Percentiles rank a stretch among this genome's conserved stretches.
Evolutionary conservation across 2,329 filamentous ascomycete genomes (phyloP).

Genomic region (Huntiella savannae): DNA sequence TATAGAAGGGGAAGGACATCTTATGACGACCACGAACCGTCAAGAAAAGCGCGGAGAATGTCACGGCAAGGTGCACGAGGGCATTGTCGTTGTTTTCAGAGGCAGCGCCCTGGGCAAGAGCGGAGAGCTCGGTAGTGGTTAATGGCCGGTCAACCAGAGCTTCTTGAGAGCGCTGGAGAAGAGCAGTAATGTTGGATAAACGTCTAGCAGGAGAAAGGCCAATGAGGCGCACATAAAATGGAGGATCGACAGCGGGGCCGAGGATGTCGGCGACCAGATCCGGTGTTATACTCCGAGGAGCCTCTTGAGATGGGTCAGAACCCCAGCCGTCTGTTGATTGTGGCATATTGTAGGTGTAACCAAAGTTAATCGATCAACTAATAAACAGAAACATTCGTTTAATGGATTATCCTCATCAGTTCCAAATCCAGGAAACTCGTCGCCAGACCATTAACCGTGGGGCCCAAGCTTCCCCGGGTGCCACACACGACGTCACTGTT

Average conservation of each 20-base stretch:
- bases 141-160: constrained; percentile 17
- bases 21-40: constrained; percentile 17
- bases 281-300: too few species aligned
- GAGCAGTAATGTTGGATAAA: constrained; percentile 14
- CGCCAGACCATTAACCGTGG: not conserved
- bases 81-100: constrained; percentile 12
- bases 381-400: too few species aligned
- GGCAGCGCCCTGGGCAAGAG: constrained; percentile 18
- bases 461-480: not conserved
- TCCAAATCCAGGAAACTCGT: too few species aligned
- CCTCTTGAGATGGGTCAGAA: too few species aligned
- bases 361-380: too few species aligned
- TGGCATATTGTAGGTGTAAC: too few species aligned
- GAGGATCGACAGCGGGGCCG: constrained; percentile 4
- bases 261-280: constrained; percentile 2
- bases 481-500: constrained; percentile 1
- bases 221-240: constrained; percentile 7
- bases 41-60: constrained; percentile 15
- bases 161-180: constrained; percentile 8
- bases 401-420: too few species aligned
- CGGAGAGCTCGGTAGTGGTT: constrained; percentile 20
- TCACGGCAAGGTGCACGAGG: constrained; percentile 17
- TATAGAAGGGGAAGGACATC: constrained; percentile 24
- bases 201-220: constrained; percentile 8
- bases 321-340: too few species aligned